Conservation (phyloP, 202 grass and related monocot genomes). For the Eragrostis tef region DNA sequence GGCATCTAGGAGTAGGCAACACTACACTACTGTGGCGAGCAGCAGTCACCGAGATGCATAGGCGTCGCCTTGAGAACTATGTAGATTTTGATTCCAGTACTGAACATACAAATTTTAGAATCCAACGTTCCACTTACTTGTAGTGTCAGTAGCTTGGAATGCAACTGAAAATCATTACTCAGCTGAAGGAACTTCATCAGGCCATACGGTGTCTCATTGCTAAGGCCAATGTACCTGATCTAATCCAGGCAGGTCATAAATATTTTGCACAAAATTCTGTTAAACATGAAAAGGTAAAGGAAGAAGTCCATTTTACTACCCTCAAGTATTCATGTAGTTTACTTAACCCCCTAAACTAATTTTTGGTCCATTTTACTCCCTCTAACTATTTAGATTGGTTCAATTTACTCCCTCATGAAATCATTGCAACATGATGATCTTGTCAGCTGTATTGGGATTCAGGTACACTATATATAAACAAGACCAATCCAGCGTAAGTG, state of each 20-base stretch:
- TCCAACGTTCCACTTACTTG: slow-evolving; percentile 46
- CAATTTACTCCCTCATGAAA: no score
- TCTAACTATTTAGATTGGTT: no score
- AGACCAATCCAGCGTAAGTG: not conserved
- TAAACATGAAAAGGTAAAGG: not conserved
- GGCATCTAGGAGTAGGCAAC: no score
- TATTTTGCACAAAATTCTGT: not conserved
- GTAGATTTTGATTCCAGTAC: slow-evolving; percentile 4
- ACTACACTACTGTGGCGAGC: no score
- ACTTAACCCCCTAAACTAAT: no score
- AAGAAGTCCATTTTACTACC: no score
- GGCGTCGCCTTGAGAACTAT: no score
- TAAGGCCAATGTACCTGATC: slow-evolving; percentile 91
- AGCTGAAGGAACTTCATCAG: slow-evolving; percentile 81
- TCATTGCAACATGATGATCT: not conserved
- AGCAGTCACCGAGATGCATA: no score
- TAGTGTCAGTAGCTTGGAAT: slow-evolving; percentile 64
- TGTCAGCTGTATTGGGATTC: not conserved
- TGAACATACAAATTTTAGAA: not conserved
- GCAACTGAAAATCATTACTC: slow-evolving; percentile 51
- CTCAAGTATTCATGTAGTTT: no score
- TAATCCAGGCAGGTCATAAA: slow-evolving; percentile 44
- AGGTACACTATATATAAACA: not conserved
- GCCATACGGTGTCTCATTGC: slow-evolving; percentile 90
- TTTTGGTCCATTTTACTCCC: no score